Base-by-base conservation (phyloP, 176 grass and related monocot species). In the Aegilops longissima region DNA sequence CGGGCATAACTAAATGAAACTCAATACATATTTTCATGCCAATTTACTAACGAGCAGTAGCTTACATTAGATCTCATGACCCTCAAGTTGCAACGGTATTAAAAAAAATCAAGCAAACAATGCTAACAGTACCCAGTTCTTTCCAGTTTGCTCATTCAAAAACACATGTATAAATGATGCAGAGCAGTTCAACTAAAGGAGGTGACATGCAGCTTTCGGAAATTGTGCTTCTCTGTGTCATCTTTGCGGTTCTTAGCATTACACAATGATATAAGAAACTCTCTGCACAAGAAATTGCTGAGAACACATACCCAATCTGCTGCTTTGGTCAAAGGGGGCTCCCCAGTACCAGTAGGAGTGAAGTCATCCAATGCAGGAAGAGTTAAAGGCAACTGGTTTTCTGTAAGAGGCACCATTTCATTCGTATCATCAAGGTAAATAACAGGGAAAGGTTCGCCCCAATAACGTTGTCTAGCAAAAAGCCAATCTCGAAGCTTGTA, bases 401-500 rank as follows among this genome's bases (percentile, higher is more conserved):
- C 96, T 54, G 86, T 83, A 45, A 98, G 69, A 85, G 93, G 88
- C 70, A 94, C 74, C 85, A 94, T 86, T 76, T 98, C 93, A 87
- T 91, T 86, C 8, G 90, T 91, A 70, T 91, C 92, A 45, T 98
- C 92, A 88, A 88, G 84, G 62, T 92, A 98, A 83, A 92, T 85
- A 5, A 98, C 87, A 82, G 96, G 96, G 84, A 98, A 98, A 92
- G 96, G 96, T 75, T 98, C 93, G 8, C 96, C 96, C 96, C 96
- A 98, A 76, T 98, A 98, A 17, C 96, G 93, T 30, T 96, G 96
- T 76, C 96, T 88, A 63, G 93, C 96, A 83, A 98, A 98, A 78
- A 98, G 92, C 96, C 96, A 98, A 91, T 98, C 96, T 83, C 96
- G 93, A 16, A 98, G 88, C 90, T 98, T 98, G 86, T 98, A 98